Percentiles rank a stretch among this genome's conserved stretches.
These are phyloP conservation scores for Russula sp. DNA, from an alignment of 768 basidiomycete species.

Conservation along the genomic window DNA sequence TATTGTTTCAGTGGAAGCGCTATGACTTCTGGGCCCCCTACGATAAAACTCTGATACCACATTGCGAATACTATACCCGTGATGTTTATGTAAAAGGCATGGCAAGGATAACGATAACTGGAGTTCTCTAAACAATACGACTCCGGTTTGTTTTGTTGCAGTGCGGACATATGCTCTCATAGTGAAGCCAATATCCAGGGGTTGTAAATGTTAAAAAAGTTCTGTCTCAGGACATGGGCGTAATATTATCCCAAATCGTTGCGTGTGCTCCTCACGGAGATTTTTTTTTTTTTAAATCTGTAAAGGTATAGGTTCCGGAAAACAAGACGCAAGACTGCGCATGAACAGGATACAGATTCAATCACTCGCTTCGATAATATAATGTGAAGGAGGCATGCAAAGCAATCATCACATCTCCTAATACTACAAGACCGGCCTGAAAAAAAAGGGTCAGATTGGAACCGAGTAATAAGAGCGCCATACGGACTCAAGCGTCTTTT, in stretches of 20 bases:
- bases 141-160: too few species aligned
- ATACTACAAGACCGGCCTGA: conserved; percentile 15
- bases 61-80: background rate
- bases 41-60: background rate
- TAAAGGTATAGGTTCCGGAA: background rate
- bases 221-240: background rate
- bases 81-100: background rate
- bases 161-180: too few species aligned
- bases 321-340: background rate
- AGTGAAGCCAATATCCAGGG: background rate
- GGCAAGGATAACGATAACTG: too few species aligned
- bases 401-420: background rate
- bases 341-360: background rate
- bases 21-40: background rate
- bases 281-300: background rate
- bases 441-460: background rate
- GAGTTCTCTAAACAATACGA: background rate
- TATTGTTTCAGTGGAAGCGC: background rate
- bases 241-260: background rate
- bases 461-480: too few species aligned
- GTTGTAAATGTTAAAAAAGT: background rate
- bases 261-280: background rate
- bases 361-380: background rate
- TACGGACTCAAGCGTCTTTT: conserved; percentile 51
- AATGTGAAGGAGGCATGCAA: background rate